These are phyloP conservation scores for Eragrostis curvula DNA, from an alignment of 176 grass and related monocot species.

Conservation along the genomic window DNA sequence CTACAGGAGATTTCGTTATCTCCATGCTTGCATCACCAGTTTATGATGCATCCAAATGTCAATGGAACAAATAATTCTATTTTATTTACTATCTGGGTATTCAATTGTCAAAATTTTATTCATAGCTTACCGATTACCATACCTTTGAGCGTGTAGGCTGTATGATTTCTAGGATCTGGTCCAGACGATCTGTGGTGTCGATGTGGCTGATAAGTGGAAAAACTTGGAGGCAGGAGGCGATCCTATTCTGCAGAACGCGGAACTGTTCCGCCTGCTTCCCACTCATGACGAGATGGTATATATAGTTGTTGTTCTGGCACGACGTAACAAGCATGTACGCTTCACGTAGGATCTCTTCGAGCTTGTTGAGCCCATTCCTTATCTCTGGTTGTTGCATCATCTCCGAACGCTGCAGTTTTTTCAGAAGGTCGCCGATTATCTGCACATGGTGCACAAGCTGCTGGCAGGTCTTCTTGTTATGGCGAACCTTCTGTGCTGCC, in stretches of 20 bases:
- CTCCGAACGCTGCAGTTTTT: conserved; percentile 52
- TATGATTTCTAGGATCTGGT: conserved; percentile 35
- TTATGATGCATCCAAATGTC: no score
- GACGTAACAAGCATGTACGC: conserved; percentile 42
- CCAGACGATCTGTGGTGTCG: conserved; percentile 39
- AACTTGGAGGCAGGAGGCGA: conserved; percentile 57
- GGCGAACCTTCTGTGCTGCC: conserved; percentile 47
- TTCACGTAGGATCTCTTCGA: conserved; percentile 24
- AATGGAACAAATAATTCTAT: background rate
- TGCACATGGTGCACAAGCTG: conserved; percentile 50
- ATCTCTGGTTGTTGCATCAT: conserved; percentile 64
- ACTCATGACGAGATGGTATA: conserved; percentile 58
- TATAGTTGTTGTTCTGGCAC: conserved; percentile 53
- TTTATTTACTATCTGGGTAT: background rate
- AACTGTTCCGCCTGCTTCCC: conserved; percentile 59
- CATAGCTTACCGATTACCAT: background rate
- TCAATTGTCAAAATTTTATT: background rate
- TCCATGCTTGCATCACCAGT: no score
- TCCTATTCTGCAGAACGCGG: conserved; percentile 50
- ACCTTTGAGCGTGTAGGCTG: conserved; percentile 9
- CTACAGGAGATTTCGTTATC: no score
- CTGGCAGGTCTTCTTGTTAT: conserved; percentile 62
- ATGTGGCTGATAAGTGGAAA: conserved; percentile 76
- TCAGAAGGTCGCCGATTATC: conserved; percentile 55
- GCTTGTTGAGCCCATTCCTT: conserved; percentile 45